Evolutionary conservation across 2,329 filamentous ascomycete genomes (phyloP).

Genomic region (Neoascochyta sp.): DNA sequence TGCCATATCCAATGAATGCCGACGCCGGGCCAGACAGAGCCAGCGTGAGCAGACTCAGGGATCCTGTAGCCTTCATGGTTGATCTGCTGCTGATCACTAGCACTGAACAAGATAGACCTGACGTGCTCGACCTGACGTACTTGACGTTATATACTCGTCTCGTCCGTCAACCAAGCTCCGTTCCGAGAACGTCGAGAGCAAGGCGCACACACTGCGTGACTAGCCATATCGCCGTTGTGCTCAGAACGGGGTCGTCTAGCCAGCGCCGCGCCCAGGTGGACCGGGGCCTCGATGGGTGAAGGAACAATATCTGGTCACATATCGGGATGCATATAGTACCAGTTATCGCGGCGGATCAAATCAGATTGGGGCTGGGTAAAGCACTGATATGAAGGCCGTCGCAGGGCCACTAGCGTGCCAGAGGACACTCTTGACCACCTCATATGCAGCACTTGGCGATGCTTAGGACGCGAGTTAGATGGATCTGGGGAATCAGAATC

Average conservation of each 20-base stretch:
- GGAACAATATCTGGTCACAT: constrained; percentile 1
- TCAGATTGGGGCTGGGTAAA: too few species aligned
- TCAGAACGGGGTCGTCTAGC: constrained; percentile 1
- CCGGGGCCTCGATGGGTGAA: constrained; percentile 1
- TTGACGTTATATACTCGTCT: constrained; percentile 1
- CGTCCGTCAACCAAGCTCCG: background rate
- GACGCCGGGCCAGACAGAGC: constrained; percentile 2
- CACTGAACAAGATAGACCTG: background rate
- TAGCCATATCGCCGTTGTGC: constrained; percentile 2
- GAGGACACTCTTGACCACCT: constrained; percentile 7
- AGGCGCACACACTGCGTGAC: background rate
- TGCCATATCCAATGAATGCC: constrained; percentile 6
- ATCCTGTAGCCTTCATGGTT: constrained; percentile 1
- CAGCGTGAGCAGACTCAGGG: background rate
- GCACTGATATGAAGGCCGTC: constrained; percentile 1
- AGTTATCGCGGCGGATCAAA: too few species aligned
- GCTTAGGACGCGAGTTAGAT: too few species aligned
- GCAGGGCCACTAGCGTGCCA: constrained; percentile 1
- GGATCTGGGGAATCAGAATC: too few species aligned
- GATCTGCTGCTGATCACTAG: background rate
- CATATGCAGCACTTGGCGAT: constrained; percentile 8
- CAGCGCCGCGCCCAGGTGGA: background rate
- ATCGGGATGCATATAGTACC: background rate
- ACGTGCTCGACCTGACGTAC: background rate
- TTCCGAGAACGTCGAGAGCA: background rate